phyloP scores from a whole-genome alignment of 257 asterid species.

The Jacaranda mimosifolia region DNA sequence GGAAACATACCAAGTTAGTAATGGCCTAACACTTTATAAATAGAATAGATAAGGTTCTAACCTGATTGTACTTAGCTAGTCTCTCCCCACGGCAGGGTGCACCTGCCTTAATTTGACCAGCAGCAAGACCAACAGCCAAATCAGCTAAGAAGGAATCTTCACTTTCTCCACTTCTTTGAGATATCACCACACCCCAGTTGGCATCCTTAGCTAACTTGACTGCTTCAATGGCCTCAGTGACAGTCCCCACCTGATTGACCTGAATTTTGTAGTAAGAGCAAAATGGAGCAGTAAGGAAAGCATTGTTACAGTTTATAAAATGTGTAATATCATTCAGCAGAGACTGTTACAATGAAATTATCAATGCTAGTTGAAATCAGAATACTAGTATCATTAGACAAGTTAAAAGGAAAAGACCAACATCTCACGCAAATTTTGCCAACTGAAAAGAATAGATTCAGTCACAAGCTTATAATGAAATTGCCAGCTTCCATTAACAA shows the following conservation, averaged over 20 bases:
- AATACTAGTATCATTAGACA: constrained; percentile 26
- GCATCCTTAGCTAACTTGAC: constrained; percentile 97
- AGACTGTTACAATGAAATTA: not conserved
- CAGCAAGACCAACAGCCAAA: constrained; percentile 88
- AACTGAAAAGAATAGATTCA: constrained; percentile 21
- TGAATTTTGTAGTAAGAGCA: constrained; percentile 44
- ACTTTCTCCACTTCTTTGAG: constrained; percentile 96
- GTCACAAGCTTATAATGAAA: constrained; percentile 18
- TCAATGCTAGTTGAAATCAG: not conserved
- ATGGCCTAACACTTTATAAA: no score
- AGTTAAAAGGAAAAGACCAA: constrained; percentile 2
- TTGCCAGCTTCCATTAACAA: constrained; percentile 10
- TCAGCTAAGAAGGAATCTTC: constrained; percentile 93
- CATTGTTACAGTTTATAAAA: constrained; percentile 8
- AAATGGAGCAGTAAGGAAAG: constrained; percentile 26
- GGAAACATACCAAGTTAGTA: no score
- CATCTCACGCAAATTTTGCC: not conserved
- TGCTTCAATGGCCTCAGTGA: constrained; percentile 93
- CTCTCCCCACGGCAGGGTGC: constrained; percentile 99
- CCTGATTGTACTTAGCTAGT: constrained; percentile 97
- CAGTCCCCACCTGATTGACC: constrained; percentile 95
- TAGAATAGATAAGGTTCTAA: constrained; percentile 28
- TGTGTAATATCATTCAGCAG: not conserved
- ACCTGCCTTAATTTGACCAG: constrained; percentile 95
- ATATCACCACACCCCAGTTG: constrained; percentile 89